phyloP scores from a whole-genome alignment of 2,329 filamentous ascomycete genomes.

The Phoma herbarum region DNA sequence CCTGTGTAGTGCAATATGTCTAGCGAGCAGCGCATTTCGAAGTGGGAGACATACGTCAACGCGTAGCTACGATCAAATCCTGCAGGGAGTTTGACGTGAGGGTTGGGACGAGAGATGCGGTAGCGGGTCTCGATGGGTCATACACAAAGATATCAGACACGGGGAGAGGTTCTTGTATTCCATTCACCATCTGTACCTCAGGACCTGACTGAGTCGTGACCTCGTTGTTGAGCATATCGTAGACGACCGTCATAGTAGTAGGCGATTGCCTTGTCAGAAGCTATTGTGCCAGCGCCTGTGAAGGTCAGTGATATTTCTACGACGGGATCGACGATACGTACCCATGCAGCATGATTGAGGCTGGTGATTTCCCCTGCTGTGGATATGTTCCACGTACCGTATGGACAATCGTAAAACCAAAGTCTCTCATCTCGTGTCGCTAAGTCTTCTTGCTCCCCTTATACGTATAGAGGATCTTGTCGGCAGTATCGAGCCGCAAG shows the following conservation, averaged over 20 bases:
- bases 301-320: neutral
- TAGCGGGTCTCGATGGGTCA: no score
- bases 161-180: no score
- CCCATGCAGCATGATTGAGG: neutral
- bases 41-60: no score
- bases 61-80: no score
- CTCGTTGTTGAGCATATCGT: no score
- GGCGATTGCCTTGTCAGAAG: neutral
- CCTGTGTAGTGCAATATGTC: no score
- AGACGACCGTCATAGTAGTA: no score
- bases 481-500: conserved; percentile 63
- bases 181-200: no score
- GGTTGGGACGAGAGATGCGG: no score
- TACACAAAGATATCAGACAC: neutral
- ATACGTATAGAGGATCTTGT: conserved; percentile 67
- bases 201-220: no score
- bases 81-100: no score
- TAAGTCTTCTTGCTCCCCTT: conserved; percentile 61
- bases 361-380: neutral
- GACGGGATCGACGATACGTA: neutral
- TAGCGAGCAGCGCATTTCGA: no score
- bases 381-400: neutral
- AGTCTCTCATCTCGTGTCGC: neutral
- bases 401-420: neutral
- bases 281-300: neutral